Conservation (phyloP, 2,329 filamentous ascomycete species). For the Microdochium trichocladiopsis region DNA sequence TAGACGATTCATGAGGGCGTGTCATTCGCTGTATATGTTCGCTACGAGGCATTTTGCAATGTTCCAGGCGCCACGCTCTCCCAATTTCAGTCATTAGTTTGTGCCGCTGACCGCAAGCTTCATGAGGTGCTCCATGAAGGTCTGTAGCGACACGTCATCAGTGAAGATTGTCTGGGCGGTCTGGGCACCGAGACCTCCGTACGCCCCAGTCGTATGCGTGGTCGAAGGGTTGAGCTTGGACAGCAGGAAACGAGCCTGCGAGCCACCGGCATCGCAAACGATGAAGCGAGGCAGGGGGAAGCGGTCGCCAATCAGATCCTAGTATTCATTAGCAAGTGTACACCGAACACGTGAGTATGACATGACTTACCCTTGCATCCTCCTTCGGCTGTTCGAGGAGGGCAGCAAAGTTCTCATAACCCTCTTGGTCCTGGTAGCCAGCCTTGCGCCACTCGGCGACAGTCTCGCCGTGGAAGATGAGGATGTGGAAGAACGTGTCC, state of each 20-base stretch:
- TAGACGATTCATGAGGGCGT: too few relatives aligned
- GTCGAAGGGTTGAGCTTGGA: slow-evolving; percentile 97
- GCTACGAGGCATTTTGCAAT: background rate
- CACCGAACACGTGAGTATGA: slow-evolving; percentile 3
- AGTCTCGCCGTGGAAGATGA: slow-evolving; percentile 98
- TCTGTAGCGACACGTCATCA: slow-evolving; percentile 94
- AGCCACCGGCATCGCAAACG: slow-evolving; percentile 96
- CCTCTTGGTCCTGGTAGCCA: slow-evolving; percentile 95
- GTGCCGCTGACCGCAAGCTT: slow-evolving; percentile 67
- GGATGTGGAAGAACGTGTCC: slow-evolving; percentile 98
- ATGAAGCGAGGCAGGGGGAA: slow-evolving; percentile 99
- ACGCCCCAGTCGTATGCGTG: slow-evolving; percentile 88
- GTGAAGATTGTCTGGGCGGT: slow-evolving; percentile 98
- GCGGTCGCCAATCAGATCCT: slow-evolving; percentile 94
- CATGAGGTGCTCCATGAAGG: slow-evolving; percentile 99
- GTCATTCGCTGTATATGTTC: background rate
- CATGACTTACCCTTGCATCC: slow-evolving; percentile 72
- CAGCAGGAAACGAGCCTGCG: slow-evolving; percentile 91
- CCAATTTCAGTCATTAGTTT: slow-evolving; percentile 31
- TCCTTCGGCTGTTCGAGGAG: slow-evolving; percentile 92
- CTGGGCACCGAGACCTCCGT: slow-evolving; percentile 77
- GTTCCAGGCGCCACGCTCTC: background rate
- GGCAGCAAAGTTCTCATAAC: slow-evolving; percentile 90
- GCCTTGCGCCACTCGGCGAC: slow-evolving; percentile 97
- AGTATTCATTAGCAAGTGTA: slow-evolving; percentile 13